Evolutionary conservation across 2,329 filamentous ascomycete species (phyloP), one percentile per base, ranked within the genome.

Genomic region (Aspergillus sp.): DNA sequence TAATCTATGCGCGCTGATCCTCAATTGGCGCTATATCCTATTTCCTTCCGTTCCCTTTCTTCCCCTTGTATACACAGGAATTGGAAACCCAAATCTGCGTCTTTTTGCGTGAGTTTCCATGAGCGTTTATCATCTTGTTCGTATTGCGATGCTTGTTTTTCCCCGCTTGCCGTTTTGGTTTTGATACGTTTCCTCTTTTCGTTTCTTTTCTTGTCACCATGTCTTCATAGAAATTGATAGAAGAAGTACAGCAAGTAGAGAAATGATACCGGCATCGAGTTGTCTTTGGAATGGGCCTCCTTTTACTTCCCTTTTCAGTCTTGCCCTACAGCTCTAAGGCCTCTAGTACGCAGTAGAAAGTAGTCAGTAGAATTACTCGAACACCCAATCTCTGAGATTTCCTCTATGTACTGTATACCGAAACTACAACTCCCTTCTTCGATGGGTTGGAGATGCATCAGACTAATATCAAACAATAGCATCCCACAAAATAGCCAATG

Each of bases 171-270:
- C 23, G 31, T 50, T 30, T 45, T 58, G 41, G 17, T 30, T 60
- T 23, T 56, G 19, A 28, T 52, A 17, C 23, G 57, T 41, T 59
- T 63, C 30, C 51, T 54, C 30, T 61, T 51, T 30, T 57, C 41
- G 30, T 59, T 17, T 58, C 19, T 48, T 61, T 45, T 28, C 54
- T 55, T 62, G 34, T 50, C 49, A 49, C 50, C 30, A 17, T 60
- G 30, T 58, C 49, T 59, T 61, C 34, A 25, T 65, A 62, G 62
- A 68, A 65, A 68, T 63, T 62, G 66, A 69, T 67, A 70, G 67
- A 70, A 65, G 63, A 64, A 46, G 59, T 54, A 59, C 55, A 61
- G 54, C 53, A 60, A 62, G 54, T 68, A 68, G 66, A 69, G 63
- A 68, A 68, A 65, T 66, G 65, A 66, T 66, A 69, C 64, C 64